Percentiles rank a stretch among this genome's conserved stretches.
phyloP scores from a whole-genome alignment of 768 basidiomycete species.

The Phallus indusiatus region DNA sequence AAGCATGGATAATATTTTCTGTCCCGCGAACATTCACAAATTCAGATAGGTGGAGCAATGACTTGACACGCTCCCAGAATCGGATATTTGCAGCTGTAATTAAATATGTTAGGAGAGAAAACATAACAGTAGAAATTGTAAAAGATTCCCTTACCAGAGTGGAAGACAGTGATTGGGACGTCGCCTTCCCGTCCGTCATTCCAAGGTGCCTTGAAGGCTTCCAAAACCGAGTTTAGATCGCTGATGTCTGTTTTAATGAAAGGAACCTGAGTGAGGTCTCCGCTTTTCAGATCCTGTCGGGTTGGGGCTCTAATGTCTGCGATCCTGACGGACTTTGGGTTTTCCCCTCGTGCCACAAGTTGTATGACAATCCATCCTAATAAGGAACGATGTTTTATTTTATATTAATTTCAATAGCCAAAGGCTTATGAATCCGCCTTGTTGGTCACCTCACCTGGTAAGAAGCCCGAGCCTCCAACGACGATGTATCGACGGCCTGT shows the following conservation, averaged over 20 bases:
- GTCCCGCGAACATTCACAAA: slow-evolving; percentile 62
- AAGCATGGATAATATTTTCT: slow-evolving; percentile 53
- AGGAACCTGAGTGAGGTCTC: slow-evolving; percentile 40
- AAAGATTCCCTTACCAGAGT: slow-evolving; percentile 21
- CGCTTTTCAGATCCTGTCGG: slow-evolving; percentile 45
- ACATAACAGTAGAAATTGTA: too few species aligned
- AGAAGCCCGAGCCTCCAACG: slow-evolving; percentile 54
- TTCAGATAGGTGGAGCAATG: slow-evolving; percentile 43
- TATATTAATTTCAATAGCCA: neutral
- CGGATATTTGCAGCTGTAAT: slow-evolving; percentile 66
- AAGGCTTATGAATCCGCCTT: too few species aligned
- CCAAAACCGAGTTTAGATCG: slow-evolving; percentile 40
- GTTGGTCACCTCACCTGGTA: neutral
- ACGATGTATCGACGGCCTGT: slow-evolving; percentile 72
- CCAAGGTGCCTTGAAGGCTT: slow-evolving; percentile 62
- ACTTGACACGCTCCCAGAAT: slow-evolving; percentile 55
- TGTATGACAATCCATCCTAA: slow-evolving; percentile 68
- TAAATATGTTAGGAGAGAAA: neutral
- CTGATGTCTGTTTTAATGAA: slow-evolving; percentile 55
- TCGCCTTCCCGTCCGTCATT: slow-evolving; percentile 16
- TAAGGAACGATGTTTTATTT: slow-evolving; percentile 22
- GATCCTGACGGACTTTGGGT: slow-evolving; percentile 52
- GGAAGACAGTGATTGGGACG: slow-evolving; percentile 54
- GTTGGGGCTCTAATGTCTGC: slow-evolving; percentile 57
- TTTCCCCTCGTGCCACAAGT: slow-evolving; percentile 60